Evolutionary conservation across 371 early-diverging fungal genomes (phyloP).

Genomic region (Lichtheimia ornata): DNA sequence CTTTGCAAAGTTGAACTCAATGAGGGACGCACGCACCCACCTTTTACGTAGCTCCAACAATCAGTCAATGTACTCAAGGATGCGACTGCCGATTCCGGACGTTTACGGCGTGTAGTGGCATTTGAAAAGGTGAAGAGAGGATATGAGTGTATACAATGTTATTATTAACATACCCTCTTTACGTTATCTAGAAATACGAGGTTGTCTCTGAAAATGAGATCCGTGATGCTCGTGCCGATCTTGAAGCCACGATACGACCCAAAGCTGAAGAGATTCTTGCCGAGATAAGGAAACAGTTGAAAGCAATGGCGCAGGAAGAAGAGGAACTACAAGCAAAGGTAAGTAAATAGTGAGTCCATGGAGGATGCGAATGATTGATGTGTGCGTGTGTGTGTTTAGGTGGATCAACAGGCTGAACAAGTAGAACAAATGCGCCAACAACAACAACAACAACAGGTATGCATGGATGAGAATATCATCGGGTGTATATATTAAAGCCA

Average conservation of each 20-base stretch:
- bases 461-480: no score
- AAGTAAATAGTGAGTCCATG: not conserved
- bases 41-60: slow-evolving; percentile 6
- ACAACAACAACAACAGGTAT: not conserved
- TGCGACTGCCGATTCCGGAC: slow-evolving; percentile 2
- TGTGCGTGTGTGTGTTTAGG: not conserved
- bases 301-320: slow-evolving; percentile 10
- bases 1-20: not conserved
- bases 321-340: slow-evolving; percentile 9
- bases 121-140: slow-evolving; percentile 10
- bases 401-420: slow-evolving; percentile 2
- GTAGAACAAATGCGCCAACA: not conserved
- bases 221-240: slow-evolving; percentile 3
- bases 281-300: not conserved
- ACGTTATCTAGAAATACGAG: slow-evolving; percentile 8
- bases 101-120: slow-evolving; percentile 4
- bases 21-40: no score
- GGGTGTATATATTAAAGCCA: no score
- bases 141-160: no score
- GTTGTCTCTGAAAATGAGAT: slow-evolving; percentile 14
- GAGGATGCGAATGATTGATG: not conserved
- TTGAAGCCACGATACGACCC: slow-evolving; percentile 7
- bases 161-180: not conserved
- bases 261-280: slow-evolving; percentile 6
- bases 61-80: slow-evolving; percentile 9